Base-by-base conservation (phyloP, 176 grass and related monocot genomes). In the Carex littledalei region DNA sequence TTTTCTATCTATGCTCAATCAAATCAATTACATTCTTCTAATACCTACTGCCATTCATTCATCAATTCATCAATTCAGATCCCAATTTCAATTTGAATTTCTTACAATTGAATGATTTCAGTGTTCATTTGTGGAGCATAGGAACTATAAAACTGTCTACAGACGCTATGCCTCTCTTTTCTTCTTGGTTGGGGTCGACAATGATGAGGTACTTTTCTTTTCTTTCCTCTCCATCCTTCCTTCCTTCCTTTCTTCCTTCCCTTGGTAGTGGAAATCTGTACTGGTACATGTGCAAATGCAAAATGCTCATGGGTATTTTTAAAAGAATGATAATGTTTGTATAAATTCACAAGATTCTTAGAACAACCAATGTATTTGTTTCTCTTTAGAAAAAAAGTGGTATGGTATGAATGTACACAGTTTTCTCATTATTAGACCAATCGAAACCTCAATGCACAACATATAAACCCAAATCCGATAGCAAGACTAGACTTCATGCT, bases 111-210 rank as follows among this genome's bases (percentile, higher is more conserved):
- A 29, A 29, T 29, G 29, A 29, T 29, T 29, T 29, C 91, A 98
- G 95, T 98, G 95, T 72, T 98, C 95, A 32, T 98, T 98, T 73
- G 95, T 98, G 68, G 95, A 98, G 89, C 95, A 98, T 85, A 86
- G 95, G 52, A 98, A 98, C 83, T 98, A 98, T 84, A 98, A 98
- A 85, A 86, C 93, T 16, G 95, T 98, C 10, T 98, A 98, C 88
- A 72, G 95, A 82, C 93, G 95, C 79, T 98, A 98, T 71, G 95
- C 95, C 6, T 98, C 95, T 37, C 95, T 98, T n/a, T 98, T 98
- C 82, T 98, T 98, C 91, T 87, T 98, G 34, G 95, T 98, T 24
- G 95, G 95, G 54, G 89, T 98, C 15, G 95, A 98, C 89, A 98
- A 95, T 41, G 91, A 98, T 81, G 95, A 98, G 91, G 95, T 98